phyloP scores from a whole-genome alignment of 2,329 filamentous ascomycete species.

The Monilinia fructicola region DNA sequence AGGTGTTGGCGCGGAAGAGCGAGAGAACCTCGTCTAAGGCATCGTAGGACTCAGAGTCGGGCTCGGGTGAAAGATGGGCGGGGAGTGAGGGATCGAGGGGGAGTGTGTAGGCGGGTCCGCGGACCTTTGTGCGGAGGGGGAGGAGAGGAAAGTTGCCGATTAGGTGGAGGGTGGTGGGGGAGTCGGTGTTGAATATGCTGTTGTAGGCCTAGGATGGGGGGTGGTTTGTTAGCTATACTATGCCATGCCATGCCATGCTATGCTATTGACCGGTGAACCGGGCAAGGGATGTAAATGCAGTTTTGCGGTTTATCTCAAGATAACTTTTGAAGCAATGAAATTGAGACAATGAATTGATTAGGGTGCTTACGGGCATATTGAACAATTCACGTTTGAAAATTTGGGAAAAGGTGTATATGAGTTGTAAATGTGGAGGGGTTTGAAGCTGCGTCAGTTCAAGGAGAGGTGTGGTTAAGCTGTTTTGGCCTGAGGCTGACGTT shows the following conservation, averaged over 20 bases:
- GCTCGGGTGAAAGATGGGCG: constrained; percentile 61
- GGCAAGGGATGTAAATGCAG: not conserved
- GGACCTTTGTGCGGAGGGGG: constrained; percentile 89
- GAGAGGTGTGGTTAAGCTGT: constrained; percentile 18
- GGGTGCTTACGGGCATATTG: constrained; percentile 17
- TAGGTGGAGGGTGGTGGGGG: constrained; percentile 51
- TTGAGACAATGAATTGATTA: not conserved
- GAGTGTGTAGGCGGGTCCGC: constrained; percentile 90
- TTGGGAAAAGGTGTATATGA: constrained; percentile 4
- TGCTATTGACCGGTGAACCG: not conserved
- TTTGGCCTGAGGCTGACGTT: constrained; percentile 13
- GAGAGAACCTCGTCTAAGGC: constrained; percentile 90
- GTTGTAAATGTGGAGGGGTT: constrained; percentile 11
- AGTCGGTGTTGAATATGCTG: constrained; percentile 90
- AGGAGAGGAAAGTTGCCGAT: constrained; percentile 93
- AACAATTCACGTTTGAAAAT: not conserved
- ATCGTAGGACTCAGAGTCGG: constrained; percentile 91
- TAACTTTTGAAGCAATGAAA: not conserved
- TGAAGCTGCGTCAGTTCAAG: constrained; percentile 20
- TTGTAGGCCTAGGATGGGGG: constrained; percentile 75
- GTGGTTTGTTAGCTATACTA: constrained; percentile 14
- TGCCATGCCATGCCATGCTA: not conserved
- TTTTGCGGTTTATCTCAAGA: not conserved
- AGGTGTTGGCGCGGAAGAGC: constrained; percentile 95
- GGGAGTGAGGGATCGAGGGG: constrained; percentile 53